Evolutionary conservation across 345 rosid species (phyloP), one percentile per base, ranked within the genome.

Genomic region (Moringa oleifera): DNA sequence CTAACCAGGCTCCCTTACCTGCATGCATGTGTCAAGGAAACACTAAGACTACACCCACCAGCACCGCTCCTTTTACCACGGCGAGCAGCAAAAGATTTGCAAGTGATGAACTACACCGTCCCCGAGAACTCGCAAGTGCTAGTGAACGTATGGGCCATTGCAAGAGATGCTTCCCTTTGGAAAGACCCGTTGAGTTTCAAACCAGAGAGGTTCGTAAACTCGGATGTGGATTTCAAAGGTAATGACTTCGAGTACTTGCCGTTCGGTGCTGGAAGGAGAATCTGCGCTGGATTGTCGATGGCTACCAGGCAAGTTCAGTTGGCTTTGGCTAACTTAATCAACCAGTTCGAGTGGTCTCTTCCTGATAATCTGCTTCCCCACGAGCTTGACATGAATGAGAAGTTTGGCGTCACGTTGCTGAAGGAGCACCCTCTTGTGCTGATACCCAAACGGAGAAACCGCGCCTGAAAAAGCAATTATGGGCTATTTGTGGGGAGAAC

Each of bases 251-350:
- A 69, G 57, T 70, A n/a, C 53, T 41, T 74, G 56, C 78, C 81
- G 11, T 81, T 81, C 71, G 80, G 85, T 16, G 69, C 67, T 33
- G 85, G 85, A 1, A 25, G 82, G 60, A 74, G 67, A 23, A 58
- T 70, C 1, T 70, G 66, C 15, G 54, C 54, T 51, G 54, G 54
- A 12, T 18, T 51, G 54, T 0, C 23, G 3, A 18, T 51, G 54
- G 54, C 54, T 13, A 18, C 21, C 23, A 51, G 54, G 22, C 54
- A 51, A 51, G 54, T 51, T n/a, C 7, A 6, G 23, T 51, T 51
- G 54, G 54, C 54, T 51, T 20, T 51, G 54, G 54, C 54, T 51
- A 51, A 51, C n/a, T 51, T 51, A 18, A 13, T 51, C 5, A 6
- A 51, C 20, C 21, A 20, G 11, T 51, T 51, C 20, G 6, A 51